Conservation (phyloP, 768 basidiomycete species). For the Lentinula sp. region DNA sequence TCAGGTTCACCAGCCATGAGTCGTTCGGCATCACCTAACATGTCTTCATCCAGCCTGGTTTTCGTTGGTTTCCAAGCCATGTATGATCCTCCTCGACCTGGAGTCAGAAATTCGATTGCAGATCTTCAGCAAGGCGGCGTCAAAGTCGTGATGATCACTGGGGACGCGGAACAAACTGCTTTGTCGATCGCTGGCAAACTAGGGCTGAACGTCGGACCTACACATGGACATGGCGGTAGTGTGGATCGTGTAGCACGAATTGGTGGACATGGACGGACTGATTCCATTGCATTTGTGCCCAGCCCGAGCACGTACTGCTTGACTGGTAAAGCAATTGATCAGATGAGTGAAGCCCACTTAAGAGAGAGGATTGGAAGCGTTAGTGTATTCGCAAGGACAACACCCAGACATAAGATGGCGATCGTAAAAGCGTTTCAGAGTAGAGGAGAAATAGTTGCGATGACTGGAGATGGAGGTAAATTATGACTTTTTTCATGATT, state of each 20-base stretch:
- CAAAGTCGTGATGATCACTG: conserved; percentile 98
- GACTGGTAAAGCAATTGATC: conserved; percentile 81
- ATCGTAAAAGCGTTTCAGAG: conserved; percentile 93
- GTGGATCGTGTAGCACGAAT: conserved; percentile 11
- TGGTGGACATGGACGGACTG: conserved; percentile 3
- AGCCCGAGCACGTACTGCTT: conserved; percentile 38
- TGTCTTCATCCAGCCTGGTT: conserved; percentile 51
- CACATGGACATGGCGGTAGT: conserved; percentile 18
- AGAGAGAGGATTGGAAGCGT: conserved; percentile 76
- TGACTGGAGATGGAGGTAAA: conserved; percentile 95
- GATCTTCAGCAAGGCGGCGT: conserved; percentile 81
- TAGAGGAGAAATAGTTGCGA: conserved; percentile 86
- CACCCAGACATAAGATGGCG: conserved; percentile 96
- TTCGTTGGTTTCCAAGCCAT: conserved; percentile 95
- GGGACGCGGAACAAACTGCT: conserved; percentile 89
- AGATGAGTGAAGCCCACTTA: conserved; percentile 75
- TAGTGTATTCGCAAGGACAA: conserved; percentile 91
- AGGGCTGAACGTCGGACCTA: conserved; percentile 63
- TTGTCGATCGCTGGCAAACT: conserved; percentile 82
- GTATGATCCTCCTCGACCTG: conserved; percentile 90
- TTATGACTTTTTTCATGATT: conserved; percentile 9
- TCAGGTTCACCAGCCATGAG: conserved; percentile 16
- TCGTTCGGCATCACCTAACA: conserved; percentile 10
- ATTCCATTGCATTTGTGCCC: background rate
- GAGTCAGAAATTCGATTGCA: conserved; percentile 85